These are phyloP conservation scores for Toxicodendron radicans DNA, from an alignment of 345 rosid species.

Conservation along the genomic window DNA sequence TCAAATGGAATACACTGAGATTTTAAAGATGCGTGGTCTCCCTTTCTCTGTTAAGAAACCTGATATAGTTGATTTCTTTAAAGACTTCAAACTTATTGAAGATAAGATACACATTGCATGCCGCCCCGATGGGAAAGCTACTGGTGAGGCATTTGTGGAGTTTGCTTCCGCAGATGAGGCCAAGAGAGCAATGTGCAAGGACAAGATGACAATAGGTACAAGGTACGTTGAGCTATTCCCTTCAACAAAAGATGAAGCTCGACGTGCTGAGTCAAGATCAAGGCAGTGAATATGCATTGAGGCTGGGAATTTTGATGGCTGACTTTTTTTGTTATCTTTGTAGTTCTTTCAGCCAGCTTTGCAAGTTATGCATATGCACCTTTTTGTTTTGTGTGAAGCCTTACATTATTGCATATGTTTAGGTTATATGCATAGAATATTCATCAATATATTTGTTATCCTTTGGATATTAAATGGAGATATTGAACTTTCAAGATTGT, in stretches of 20 bases:
- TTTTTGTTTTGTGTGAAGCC: neutral
- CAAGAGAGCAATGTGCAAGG: slow-evolving; percentile 79
- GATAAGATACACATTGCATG: slow-evolving; percentile 75
- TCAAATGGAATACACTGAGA: slow-evolving; percentile 73
- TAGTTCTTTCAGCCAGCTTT: neutral
- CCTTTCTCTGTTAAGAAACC: slow-evolving; percentile 76
- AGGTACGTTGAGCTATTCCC: slow-evolving; percentile 92
- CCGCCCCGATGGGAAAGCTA: slow-evolving; percentile 92
- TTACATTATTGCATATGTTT: neutral
- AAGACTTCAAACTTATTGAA: slow-evolving; percentile 56
- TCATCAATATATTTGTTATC: neutral
- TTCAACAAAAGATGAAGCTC: slow-evolving; percentile 75
- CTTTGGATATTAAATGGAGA: neutral
- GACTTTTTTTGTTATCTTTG: neutral
- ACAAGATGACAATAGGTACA: slow-evolving; percentile 86
- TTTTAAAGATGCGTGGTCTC: slow-evolving; percentile 88
- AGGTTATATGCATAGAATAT: slow-evolving; percentile 1
- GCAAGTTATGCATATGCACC: neutral
- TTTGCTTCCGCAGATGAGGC: slow-evolving; percentile 79
- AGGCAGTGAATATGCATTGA: slow-evolving; percentile 51
- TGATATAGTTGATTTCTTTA: slow-evolving; percentile 69
- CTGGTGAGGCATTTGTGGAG: slow-evolving; percentile 90
- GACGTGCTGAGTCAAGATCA: slow-evolving; percentile 88
- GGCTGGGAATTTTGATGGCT: neutral
- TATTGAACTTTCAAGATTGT: neutral